Base-by-base conservation (phyloP, 768 basidiomycete genomes). In the Leccinum broughii region DNA sequence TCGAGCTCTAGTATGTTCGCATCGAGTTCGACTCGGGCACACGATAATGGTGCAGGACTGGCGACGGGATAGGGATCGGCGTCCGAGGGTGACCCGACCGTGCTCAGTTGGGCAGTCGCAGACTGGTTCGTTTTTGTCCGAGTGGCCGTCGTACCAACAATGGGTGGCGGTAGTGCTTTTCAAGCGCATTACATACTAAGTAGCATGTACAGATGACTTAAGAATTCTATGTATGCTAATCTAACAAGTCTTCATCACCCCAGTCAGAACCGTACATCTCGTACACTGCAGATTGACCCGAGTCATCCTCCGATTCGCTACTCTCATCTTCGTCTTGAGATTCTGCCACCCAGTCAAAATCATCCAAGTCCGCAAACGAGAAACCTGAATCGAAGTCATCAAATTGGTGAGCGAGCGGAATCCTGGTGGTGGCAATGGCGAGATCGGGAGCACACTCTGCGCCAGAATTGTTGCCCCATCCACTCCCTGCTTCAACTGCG, bases 331-430 rank as follows among this genome's bases (percentile, higher is more conserved):
- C 41, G 14, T 44, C 41, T 44, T 44, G 41, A 44, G 41, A 44
- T 17, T n/a, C 41, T 7, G 17, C 14, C 41, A 17, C 41, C 41
- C 41, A 44, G 7, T 44, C 41, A n/a, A 44, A 44, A 17, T 14
- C 41, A 17, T 44, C 15, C 41, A 44, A 44, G 41, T 44, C 41
- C 7, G 41, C 14, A 17, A 44, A 44, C 17, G 17, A 44, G 41
- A 26, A 28, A 88, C n/a, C n/a, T 44, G 41, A 15, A 8, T 44
- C 41, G 41, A 44, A 14, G 41, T 44, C 41, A 44, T 44, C 41
- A 44, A 44, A 44, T 44, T 17, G 41, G 41, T 44, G 41, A 44
- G 41, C 41, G 15, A 44, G 41, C n/a, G 41, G 15, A 44, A 20
- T 20, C 17, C 41, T 44, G 17, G 15, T 39, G 11, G 37, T n/a